Conservation (phyloP, 208 protist species). For the Leishmania tropica region DNA sequence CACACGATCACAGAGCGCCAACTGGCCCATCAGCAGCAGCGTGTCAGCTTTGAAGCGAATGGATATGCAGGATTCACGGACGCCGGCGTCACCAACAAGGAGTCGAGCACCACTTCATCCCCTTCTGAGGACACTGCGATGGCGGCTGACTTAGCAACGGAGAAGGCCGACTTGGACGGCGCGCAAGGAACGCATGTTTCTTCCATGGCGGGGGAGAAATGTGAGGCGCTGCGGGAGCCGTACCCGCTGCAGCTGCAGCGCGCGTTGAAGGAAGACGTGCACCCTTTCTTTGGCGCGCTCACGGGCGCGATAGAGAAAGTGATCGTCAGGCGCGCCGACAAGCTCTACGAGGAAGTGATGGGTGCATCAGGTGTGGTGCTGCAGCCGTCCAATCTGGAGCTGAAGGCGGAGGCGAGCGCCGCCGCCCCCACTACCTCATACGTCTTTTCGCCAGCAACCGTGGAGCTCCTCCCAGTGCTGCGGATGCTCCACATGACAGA, state of each 20-base stretch:
- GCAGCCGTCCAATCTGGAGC: not conserved
- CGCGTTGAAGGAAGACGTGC: slow-evolving; percentile 16
- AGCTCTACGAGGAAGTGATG: slow-evolving; percentile 1
- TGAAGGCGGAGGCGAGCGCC: not conserved
- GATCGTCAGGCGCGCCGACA: not conserved
- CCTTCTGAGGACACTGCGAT: not conserved
- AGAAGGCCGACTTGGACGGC: not conserved
- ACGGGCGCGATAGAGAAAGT: not conserved
- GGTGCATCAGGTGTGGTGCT: not conserved
- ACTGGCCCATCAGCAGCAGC: not conserved
- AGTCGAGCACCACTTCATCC: not conserved
- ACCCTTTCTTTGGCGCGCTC: slow-evolving; percentile 10
- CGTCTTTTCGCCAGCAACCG: not conserved
- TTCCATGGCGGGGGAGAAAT: slow-evolving; percentile 11
- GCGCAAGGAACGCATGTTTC: slow-evolving; percentile 3
- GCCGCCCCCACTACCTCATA: not conserved
- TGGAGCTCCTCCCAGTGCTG: not conserved
- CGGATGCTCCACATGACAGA: not conserved
- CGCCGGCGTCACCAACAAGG: not conserved
- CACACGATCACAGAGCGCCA: not conserved
- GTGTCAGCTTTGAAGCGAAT: not conserved
- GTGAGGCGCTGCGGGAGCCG: slow-evolving; percentile 2
- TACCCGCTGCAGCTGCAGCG: slow-evolving; percentile 14
- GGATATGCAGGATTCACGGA: not conserved
- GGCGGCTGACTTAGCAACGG: not conserved